Evolutionary conservation across 805 yeast genomes (phyloP).

Genomic region (Kuraishia molischiana): DNA sequence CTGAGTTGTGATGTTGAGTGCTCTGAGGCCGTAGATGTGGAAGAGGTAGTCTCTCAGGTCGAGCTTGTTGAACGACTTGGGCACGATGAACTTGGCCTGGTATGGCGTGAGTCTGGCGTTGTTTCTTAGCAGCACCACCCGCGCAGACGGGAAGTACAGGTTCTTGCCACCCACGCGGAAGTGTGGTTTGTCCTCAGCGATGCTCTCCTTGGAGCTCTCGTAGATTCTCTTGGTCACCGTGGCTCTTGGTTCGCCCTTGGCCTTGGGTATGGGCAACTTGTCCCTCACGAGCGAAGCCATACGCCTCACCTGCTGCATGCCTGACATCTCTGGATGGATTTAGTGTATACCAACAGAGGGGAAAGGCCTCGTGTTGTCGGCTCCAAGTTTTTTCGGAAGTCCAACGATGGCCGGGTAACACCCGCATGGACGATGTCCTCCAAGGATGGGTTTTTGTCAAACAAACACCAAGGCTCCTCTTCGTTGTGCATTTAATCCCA

Average conservation of each 20-base stretch:
- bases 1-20: conserved; percentile 80
- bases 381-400: too few relatives aligned
- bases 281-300: not conserved
- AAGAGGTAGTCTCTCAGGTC: conserved; percentile 91
- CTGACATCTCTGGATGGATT: too few relatives aligned
- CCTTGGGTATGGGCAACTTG: conserved; percentile 1
- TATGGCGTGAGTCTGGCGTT: conserved; percentile 96
- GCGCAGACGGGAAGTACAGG: conserved; percentile 78
- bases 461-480: too few relatives aligned
- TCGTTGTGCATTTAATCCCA: too few relatives aligned
- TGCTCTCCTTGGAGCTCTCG: conserved; percentile 29
- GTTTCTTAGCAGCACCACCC: conserved; percentile 74
- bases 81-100: conserved; percentile 94
- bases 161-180: conserved; percentile 72
- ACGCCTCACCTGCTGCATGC: not conserved
- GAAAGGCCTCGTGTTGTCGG: too few relatives aligned
- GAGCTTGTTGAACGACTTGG: conserved; percentile 85
- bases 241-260: conserved; percentile 1
- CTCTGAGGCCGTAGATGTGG: conserved; percentile 84
- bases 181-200: conserved; percentile 62
- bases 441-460: too few relatives aligned
- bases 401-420: too few relatives aligned
- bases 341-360: too few relatives aligned
- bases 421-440: too few relatives aligned
- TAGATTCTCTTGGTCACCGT: not conserved